phyloP scores from a whole-genome alignment of 768 basidiomycete genomes.

The Rhodotorula graminis region DNA sequence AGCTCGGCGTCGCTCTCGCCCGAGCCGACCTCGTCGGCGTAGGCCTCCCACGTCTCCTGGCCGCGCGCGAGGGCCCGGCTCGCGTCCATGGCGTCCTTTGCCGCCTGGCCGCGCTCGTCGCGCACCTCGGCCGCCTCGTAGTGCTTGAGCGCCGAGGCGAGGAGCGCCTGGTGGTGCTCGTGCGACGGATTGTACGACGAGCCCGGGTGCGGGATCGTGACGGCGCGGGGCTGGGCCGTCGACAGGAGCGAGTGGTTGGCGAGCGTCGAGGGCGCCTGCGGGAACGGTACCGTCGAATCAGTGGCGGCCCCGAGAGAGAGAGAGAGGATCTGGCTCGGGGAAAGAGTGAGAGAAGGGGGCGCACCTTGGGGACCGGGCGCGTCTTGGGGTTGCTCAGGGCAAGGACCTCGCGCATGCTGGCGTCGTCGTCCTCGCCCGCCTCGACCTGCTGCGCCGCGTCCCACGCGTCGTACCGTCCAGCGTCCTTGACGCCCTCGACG shows the following conservation, averaged over 20 bases:
- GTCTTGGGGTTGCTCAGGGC: background rate
- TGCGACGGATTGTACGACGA: constrained; percentile 41
- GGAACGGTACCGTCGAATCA: background rate
- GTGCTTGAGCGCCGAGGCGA: constrained; percentile 24
- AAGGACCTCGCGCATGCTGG: constrained; percentile 10
- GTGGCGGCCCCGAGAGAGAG: background rate
- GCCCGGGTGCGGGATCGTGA: constrained; percentile 41
- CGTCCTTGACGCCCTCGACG: constrained; percentile 16
- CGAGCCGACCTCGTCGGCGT: constrained; percentile 40
- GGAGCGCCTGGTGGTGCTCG: constrained; percentile 39
- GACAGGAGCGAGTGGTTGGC: constrained; percentile 31
- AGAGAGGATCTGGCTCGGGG: too few relatives aligned
- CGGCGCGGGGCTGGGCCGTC: constrained; percentile 12
- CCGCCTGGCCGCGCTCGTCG: constrained; percentile 28
- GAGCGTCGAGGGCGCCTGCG: constrained; percentile 33
- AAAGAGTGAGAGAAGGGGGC: background rate
- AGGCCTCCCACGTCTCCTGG: constrained; percentile 30
- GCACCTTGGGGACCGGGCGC: constrained; percentile 19
- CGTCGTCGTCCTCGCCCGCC: constrained; percentile 11
- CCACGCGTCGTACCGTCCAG: constrained; percentile 41
- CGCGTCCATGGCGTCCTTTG: constrained; percentile 31
- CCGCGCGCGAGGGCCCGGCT: background rate
- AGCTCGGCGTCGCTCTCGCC: constrained; percentile 30
- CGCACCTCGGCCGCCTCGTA: constrained; percentile 33
- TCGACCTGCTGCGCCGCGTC: constrained; percentile 3